Conservation (phyloP, 2,329 filamentous ascomycete genomes). For the Trichoderma simmonsii region DNA sequence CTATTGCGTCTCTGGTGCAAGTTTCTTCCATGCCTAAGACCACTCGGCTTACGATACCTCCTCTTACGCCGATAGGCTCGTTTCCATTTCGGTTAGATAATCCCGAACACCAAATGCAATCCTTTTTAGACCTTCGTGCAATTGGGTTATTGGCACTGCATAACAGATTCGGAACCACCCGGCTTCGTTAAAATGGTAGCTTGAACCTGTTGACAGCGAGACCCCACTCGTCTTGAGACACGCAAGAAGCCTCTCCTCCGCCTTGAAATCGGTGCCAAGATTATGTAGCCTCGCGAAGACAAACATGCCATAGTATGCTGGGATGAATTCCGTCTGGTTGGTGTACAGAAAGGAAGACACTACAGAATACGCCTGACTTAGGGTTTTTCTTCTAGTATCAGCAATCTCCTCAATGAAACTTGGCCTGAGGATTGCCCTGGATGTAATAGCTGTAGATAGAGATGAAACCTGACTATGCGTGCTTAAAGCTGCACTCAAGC, state of each 20-base stretch:
- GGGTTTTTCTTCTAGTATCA: too few relatives aligned
- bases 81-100: too few relatives aligned
- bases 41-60: too few relatives aligned
- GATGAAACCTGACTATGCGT: background rate
- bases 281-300: background rate
- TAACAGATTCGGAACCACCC: background rate
- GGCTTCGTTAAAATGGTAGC: background rate
- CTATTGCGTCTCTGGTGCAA: too few relatives aligned
- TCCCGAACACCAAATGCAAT: too few relatives aligned
- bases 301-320: background rate
- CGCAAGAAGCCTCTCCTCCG: background rate
- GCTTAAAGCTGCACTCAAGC: background rate
- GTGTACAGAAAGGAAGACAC: background rate
- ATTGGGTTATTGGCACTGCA: background rate
- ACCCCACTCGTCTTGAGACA: background rate
- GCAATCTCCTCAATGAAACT: too few relatives aligned
- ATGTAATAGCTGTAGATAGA: background rate
- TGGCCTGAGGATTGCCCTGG: background rate
- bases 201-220: background rate
- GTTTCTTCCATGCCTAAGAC: too few relatives aligned
- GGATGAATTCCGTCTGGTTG: background rate
- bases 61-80: too few relatives aligned
- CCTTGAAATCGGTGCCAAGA: background rate
- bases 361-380: background rate
- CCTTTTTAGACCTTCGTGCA: background rate